These are phyloP conservation scores for Alternaria triticimaculans DNA, from an alignment of 2,329 filamentous ascomycete genomes.

Conservation along the genomic window DNA sequence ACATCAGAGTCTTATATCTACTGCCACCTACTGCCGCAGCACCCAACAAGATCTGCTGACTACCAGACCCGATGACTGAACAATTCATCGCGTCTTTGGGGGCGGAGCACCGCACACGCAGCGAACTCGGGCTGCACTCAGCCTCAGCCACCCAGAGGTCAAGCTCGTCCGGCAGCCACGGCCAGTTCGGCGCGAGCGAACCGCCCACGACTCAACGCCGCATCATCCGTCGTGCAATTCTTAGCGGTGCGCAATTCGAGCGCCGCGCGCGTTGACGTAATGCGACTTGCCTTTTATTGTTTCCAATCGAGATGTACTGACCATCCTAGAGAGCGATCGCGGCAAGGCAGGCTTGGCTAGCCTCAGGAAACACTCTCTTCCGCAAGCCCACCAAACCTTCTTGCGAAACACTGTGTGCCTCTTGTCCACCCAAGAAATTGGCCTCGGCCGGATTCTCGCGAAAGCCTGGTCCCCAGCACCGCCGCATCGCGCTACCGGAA, in stretches of 20 bases:
- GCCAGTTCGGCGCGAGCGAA: conserved; percentile 18
- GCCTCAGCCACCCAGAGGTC: conserved; percentile 34
- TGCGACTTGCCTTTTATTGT: not conserved
- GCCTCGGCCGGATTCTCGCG: conserved; percentile 13
- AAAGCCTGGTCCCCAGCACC: conserved; percentile 3
- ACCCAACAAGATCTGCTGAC: conserved; percentile 33
- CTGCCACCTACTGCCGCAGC: conserved; percentile 20
- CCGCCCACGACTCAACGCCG: conserved; percentile 8
- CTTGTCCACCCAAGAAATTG: conserved; percentile 1
- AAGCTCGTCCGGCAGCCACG: conserved; percentile 25
- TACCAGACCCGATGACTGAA: conserved; percentile 34
- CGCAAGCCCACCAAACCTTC: conserved; percentile 15
- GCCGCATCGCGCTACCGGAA: conserved; percentile 9
- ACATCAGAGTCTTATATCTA: conserved; percentile 22
- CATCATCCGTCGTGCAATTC: conserved; percentile 15
- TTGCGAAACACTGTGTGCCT: conserved; percentile 27
- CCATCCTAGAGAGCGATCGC: conserved; percentile 1
- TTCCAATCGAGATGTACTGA: not conserved
- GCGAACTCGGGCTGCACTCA: conserved; percentile 39
- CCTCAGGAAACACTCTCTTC: conserved; percentile 29
- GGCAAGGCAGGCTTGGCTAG: conserved; percentile 3
- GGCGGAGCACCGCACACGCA: conserved; percentile 33
- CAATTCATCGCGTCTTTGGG: conserved; percentile 22
- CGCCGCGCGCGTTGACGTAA: not conserved
- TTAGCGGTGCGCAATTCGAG: conserved; percentile 1